Percentiles rank a stretch among this genome's conserved stretches.
Evolutionary conservation across 257 asterid species (phyloP).

Genomic region (Nyctanthes arbortristis): DNA sequence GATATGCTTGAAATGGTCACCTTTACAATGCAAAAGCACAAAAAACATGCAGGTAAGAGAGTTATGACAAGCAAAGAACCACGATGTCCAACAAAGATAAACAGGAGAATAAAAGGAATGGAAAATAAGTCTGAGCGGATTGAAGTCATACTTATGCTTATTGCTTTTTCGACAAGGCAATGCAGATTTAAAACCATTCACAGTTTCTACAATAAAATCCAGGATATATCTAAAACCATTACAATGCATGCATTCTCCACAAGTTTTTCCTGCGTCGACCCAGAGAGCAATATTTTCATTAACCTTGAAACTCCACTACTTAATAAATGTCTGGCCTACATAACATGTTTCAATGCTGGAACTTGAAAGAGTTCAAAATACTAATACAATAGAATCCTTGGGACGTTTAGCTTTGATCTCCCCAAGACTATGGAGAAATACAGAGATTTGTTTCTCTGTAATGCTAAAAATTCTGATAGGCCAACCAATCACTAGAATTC

Average conservation of each 20-base stretch:
- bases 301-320: neutral
- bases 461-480: neutral
- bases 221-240: neutral
- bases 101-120: neutral
- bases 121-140: neutral
- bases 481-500: neutral
- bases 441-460: neutral
- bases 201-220: no score
- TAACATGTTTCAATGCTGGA: neutral
- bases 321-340: neutral
- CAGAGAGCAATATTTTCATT: neutral
- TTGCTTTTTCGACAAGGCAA: neutral
- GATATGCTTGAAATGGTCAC: neutral
- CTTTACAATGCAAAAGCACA: neutral
- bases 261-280: constrained; percentile 5
- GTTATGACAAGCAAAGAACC: neutral
- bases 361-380: neutral
- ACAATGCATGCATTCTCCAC: constrained; percentile 3
- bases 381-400: neutral
- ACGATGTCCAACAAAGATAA: neutral
- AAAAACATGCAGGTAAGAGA: neutral
- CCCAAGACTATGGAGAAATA: neutral
- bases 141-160: neutral
- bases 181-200: neutral
- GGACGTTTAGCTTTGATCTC: neutral